Base-by-base conservation (phyloP, 2,329 filamentous ascomycete genomes). In the Didymella segeticola region DNA sequence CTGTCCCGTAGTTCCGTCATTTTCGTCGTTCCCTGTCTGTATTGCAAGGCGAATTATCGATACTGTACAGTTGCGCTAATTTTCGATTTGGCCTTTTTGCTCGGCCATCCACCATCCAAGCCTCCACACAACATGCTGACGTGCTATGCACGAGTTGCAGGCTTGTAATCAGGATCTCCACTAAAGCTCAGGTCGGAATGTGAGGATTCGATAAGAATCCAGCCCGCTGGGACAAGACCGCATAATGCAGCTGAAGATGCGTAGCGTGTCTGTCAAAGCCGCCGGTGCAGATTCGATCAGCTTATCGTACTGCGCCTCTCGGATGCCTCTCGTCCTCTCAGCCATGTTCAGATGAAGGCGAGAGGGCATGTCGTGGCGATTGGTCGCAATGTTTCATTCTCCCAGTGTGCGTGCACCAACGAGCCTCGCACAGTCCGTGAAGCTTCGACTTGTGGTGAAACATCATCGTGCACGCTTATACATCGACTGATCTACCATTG, bases 401-500 rank as follows among this genome's bases (percentile, higher is more conserved):
- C 34, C 4, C 15, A 5, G 2, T 25, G 12, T 29, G 19, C 20
- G 6, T n/a, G 20, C 20, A 22, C 22, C 9, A 11, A 36, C 19
- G 9, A 15, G 10, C 9, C 23, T 22, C 11, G n/a, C 14, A 17
- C 10, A 19, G 27, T 25, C 14, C 19, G 9, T 33, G 22, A 14
- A 33, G n/a, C 27, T 42, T 17, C 12, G 26, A 23, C 22, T 17
- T 12, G 43, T 27, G 14, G 7, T 43, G 19, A 7, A 4, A 7
- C 5, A 31, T 46, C 66, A 76, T 62, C 73, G 68, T 31, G 70
- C 61, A 26, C 73, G 58, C 55, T 76, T 76, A 60, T 73, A 72
- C 63, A 73, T 71, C n/a, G 72, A 64, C 34, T 72, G 69, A 34
- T 76, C 73, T 20, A 69, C 58, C 65, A 75, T 71, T 14, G 64